These are phyloP conservation scores for Neurospora sp. DNA, from an alignment of 495 filamentous ascomycete species.

Conservation along the genomic window DNA sequence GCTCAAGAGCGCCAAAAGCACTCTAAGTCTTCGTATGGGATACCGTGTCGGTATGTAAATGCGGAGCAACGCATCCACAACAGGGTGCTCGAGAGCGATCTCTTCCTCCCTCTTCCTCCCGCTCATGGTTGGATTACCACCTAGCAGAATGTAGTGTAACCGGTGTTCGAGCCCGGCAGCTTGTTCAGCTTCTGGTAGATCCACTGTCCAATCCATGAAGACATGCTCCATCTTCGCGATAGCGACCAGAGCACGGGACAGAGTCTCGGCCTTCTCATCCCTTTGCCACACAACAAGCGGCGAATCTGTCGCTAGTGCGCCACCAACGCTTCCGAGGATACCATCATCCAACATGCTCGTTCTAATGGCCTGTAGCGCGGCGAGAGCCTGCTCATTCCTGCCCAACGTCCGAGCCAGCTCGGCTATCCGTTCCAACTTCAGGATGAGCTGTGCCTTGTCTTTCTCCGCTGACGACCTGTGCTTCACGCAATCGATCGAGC, in stretches of 20 bases:
- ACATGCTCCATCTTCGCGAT: conserved; percentile 38
- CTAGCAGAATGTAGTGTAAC: conserved; percentile 29
- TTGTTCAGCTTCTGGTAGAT: conserved; percentile 32
- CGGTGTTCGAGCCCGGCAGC: conserved; percentile 41
- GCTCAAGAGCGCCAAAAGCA: conserved; percentile 28
- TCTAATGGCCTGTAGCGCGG: conserved; percentile 31
- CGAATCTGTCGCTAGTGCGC: conserved; percentile 23
- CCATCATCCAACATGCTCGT: conserved; percentile 37
- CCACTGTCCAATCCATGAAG: conserved; percentile 34
- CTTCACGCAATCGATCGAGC: conserved; percentile 41
- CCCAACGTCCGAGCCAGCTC: conserved; percentile 31
- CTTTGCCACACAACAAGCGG: conserved; percentile 27
- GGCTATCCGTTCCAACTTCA: conserved; percentile 42
- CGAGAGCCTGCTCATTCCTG: conserved; percentile 32
- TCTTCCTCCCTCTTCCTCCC: conserved; percentile 10
- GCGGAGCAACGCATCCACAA: conserved; percentile 28
- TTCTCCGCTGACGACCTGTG: conserved; percentile 32
- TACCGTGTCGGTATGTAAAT: conserved; percentile 33
- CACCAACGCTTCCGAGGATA: conserved; percentile 29
- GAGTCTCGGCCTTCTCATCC: conserved; percentile 26
- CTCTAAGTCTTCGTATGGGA: conserved; percentile 34
- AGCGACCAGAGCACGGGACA: conserved; percentile 36
- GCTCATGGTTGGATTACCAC: conserved; percentile 3
- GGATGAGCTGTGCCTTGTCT: conserved; percentile 32
- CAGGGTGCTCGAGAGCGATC: conserved; percentile 25